Conservation (phyloP, 805 yeast genomes). For the Candida stauntonica region DNA sequence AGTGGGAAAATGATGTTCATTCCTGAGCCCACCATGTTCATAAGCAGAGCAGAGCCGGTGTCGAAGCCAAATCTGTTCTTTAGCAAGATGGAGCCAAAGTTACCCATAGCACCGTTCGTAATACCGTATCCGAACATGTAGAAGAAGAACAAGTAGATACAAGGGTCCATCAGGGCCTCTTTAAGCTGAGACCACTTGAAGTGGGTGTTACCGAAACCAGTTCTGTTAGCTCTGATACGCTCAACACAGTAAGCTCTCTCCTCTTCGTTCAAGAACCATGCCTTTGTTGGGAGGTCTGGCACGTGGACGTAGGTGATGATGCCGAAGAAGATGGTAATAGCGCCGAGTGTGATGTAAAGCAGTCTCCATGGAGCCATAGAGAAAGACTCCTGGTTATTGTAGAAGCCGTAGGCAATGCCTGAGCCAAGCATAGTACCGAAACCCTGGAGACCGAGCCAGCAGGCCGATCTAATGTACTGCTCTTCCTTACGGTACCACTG, state of each 20-base stretch:
- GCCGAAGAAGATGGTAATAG: slow-evolving; percentile 52
- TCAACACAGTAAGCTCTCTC: slow-evolving; percentile 45
- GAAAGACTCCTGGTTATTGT: slow-evolving; percentile 33
- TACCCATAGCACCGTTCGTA: slow-evolving; percentile 47
- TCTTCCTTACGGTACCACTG: slow-evolving; percentile 52
- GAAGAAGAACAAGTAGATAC: slow-evolving; percentile 43
- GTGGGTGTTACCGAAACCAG: slow-evolving; percentile 51
- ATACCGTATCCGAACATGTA: slow-evolving; percentile 37
- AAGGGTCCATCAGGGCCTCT: slow-evolving; percentile 47
- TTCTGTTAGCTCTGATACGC: slow-evolving; percentile 48
- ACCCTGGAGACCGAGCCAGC: slow-evolving; percentile 43
- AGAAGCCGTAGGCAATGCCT: slow-evolving; percentile 52
- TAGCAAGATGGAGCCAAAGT: slow-evolving; percentile 15
- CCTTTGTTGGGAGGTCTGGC: slow-evolving; percentile 51
- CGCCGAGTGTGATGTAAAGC: slow-evolving; percentile 54
- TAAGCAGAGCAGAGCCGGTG: slow-evolving; percentile 29
- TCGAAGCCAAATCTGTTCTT: slow-evolving; percentile 21
- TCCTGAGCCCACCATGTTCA: slow-evolving; percentile 35
- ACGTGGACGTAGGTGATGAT: slow-evolving; percentile 41
- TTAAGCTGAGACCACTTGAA: slow-evolving; percentile 50
- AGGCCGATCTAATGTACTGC: slow-evolving; percentile 37
- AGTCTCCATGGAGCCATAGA: slow-evolving; percentile 53
- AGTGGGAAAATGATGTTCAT: slow-evolving; percentile 26
- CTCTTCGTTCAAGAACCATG: slow-evolving; percentile 40
- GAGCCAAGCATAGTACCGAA: slow-evolving; percentile 44